Percentiles rank a stretch among this genome's conserved stretches.
Evolutionary conservation across 2,329 filamentous ascomycete genomes (phyloP).

Genomic region (Claviceps spartinae): DNA sequence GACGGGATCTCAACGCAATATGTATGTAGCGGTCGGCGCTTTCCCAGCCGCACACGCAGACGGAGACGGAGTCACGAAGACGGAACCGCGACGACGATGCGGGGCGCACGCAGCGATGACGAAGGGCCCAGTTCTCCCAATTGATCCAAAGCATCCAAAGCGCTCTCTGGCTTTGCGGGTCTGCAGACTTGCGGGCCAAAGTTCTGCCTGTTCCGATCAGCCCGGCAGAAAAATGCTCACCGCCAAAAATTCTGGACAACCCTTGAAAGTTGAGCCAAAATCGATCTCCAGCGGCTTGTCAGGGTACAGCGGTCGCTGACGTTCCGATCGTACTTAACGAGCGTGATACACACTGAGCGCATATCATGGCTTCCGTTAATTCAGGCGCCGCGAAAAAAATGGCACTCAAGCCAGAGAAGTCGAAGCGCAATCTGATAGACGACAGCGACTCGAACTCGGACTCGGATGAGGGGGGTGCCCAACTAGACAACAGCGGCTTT

Average conservation of each 20-base stretch:
- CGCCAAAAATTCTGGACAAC: constrained; percentile 19
- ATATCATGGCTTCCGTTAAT: constrained; percentile 8
- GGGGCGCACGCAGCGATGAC: background rate
- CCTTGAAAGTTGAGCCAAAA: background rate
- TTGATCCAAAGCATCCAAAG: background rate
- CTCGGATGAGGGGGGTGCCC: constrained; percentile 30
- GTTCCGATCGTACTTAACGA: background rate
- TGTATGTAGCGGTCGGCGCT: background rate
- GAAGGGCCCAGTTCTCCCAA: background rate
- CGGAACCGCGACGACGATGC: too few species aligned
- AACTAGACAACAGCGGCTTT: constrained; percentile 36
- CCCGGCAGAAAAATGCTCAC: constrained; percentile 13
- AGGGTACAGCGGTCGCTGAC: background rate
- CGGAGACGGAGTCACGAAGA: background rate
- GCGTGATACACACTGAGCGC: background rate
- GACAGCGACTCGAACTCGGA: constrained; percentile 41
- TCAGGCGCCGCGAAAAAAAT: background rate
- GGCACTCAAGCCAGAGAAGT: constrained; percentile 17
- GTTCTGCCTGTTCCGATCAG: constrained; percentile 2
- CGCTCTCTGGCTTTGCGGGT: background rate
- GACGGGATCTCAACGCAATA: too few species aligned
- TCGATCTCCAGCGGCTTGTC: background rate
- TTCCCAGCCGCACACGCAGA: background rate
- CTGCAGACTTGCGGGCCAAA: background rate
- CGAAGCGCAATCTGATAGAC: constrained; percentile 40